Percentiles rank a stretch among this genome's conserved stretches.
Evolutionary conservation across 2,329 filamentous ascomycete genomes (phyloP).

Genomic region (Botrytis elliptica): DNA sequence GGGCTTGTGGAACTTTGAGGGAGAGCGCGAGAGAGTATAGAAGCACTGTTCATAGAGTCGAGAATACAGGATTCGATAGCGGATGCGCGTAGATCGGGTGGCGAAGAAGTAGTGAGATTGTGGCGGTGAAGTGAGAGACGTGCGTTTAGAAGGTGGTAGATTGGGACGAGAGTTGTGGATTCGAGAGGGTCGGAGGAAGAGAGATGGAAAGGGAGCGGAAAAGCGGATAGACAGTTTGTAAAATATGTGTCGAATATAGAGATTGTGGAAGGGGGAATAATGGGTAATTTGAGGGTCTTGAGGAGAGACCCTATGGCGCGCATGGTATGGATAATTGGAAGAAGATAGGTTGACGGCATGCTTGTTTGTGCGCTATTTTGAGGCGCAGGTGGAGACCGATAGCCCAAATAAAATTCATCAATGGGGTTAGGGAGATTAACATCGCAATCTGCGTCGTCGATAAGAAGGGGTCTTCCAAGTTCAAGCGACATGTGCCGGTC

Average conservation of each 20-base stretch:
- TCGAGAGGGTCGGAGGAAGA: slow-evolving; percentile 67
- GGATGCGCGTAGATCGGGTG: slow-evolving; percentile 61
- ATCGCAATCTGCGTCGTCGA: slow-evolving; percentile 87
- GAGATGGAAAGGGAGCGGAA: slow-evolving; percentile 72
- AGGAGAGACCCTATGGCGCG: slow-evolving; percentile 73
- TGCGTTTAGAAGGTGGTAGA: slow-evolving; percentile 77
- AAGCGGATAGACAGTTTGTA: slow-evolving; percentile 67
- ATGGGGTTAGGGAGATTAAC: slow-evolving; percentile 74
- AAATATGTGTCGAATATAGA: slow-evolving; percentile 83
- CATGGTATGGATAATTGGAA: slow-evolving; percentile 78
- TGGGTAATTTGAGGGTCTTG: slow-evolving; percentile 65
- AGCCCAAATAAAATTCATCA: slow-evolving; percentile 73
- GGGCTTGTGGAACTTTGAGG: slow-evolving; percentile 36
- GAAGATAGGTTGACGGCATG: slow-evolving; percentile 66
- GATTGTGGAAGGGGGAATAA: slow-evolving; percentile 65
- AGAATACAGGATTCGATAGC: slow-evolving; percentile 76
- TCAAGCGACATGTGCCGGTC: slow-evolving; percentile 81
- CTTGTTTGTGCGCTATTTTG: slow-evolving; percentile 46
- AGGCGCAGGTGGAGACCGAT: slow-evolving; percentile 44
- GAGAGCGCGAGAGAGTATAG: slow-evolving; percentile 68
- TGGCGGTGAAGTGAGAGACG: slow-evolving; percentile 86
- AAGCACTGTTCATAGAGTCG: slow-evolving; percentile 75
- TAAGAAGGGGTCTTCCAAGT: slow-evolving; percentile 74
- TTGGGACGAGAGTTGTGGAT: slow-evolving; percentile 69
- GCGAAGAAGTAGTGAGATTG: slow-evolving; percentile 74